A percentile compares a stretch with the other conserved stretches of the same genome.
Conservation (phyloP, 2,329 filamentous ascomycete genomes). For the Dothideomycetes sp. region DNA sequence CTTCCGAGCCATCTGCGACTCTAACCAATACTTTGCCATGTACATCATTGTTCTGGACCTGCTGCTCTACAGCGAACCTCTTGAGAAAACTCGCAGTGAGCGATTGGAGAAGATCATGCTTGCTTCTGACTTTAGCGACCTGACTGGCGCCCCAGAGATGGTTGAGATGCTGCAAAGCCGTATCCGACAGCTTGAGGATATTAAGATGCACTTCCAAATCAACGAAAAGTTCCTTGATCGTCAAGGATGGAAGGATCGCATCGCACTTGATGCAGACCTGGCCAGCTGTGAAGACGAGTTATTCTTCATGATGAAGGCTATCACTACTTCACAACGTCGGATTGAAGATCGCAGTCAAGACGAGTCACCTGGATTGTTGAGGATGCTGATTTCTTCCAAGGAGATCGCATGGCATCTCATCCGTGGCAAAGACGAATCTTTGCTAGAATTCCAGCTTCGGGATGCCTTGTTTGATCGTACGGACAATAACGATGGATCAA, state of each 20-base stretch:
- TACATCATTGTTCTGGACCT: constrained; percentile 97
- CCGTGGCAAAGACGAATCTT: constrained; percentile 72
- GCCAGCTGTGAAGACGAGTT: constrained; percentile 88
- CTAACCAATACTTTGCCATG: constrained; percentile 91
- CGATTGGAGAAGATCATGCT: constrained; percentile 97
- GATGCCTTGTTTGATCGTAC: constrained; percentile 90
- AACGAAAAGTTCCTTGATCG: constrained; percentile 80
- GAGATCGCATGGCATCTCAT: constrained; percentile 98
- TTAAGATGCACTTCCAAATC: constrained; percentile 92
- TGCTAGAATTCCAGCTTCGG: constrained; percentile 87
- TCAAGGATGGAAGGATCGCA: constrained; percentile 81
- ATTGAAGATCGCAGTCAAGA: constrained; percentile 57
- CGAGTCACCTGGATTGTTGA: constrained; percentile 63
- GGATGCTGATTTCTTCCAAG: constrained; percentile 87
- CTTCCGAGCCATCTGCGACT: constrained; percentile 90
- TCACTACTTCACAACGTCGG: constrained; percentile 89
- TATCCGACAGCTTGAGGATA: constrained; percentile 87
- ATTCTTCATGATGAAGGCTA: constrained; percentile 99
- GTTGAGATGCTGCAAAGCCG: constrained; percentile 84
- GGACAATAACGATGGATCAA: constrained; percentile 94
- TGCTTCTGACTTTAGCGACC: constrained; percentile 94
- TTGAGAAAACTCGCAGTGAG: constrained; percentile 95
- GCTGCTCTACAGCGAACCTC: constrained; percentile 87
- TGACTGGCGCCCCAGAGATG: constrained; percentile 87
- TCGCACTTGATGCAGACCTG: constrained; percentile 82